Conservation (phyloP, 2,329 filamentous ascomycete genomes). For the Trichophyton schoenleinii region DNA sequence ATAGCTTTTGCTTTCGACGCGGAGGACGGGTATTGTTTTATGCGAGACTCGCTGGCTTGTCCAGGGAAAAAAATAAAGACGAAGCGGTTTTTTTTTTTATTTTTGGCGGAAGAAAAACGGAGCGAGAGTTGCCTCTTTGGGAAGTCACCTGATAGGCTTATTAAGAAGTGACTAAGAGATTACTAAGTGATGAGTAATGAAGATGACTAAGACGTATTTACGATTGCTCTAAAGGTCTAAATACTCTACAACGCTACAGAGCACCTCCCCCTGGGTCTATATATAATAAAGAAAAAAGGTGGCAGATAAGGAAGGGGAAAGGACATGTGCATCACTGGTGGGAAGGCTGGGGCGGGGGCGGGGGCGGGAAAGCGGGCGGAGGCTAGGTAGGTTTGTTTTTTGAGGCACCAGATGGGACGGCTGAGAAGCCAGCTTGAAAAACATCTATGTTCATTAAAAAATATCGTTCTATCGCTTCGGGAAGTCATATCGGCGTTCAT, state of each 20-base stretch:
- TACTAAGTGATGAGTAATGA: neutral
- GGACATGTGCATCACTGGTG: neutral
- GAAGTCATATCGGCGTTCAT: neutral
- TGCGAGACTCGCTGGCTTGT: slow-evolving; percentile 8
- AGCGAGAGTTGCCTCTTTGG: slow-evolving; percentile 2
- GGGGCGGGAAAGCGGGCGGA: neutral
- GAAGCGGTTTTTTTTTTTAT: too few species aligned
- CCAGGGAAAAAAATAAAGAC: neutral
- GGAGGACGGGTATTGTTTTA: slow-evolving; percentile 17
- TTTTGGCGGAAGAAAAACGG: slow-evolving; percentile 13
- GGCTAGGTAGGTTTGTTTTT: neutral
- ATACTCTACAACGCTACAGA: neutral
- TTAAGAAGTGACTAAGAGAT: neutral
- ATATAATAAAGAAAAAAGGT: neutral
- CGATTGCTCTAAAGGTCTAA: slow-evolving; percentile 1
- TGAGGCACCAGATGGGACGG: neutral
- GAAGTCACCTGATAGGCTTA: neutral
- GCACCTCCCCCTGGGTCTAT: neutral
- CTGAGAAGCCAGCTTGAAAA: neutral
- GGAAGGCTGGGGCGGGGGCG: neutral
- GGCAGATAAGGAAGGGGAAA: neutral
- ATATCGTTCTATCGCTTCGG: neutral
- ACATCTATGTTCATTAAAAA: slow-evolving; percentile 2
- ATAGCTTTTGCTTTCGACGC: slow-evolving; percentile 6
- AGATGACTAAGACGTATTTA: neutral